These are phyloP conservation scores for Jacaranda mimosifolia DNA, from an alignment of 257 asterid species.

Conservation along the genomic window DNA sequence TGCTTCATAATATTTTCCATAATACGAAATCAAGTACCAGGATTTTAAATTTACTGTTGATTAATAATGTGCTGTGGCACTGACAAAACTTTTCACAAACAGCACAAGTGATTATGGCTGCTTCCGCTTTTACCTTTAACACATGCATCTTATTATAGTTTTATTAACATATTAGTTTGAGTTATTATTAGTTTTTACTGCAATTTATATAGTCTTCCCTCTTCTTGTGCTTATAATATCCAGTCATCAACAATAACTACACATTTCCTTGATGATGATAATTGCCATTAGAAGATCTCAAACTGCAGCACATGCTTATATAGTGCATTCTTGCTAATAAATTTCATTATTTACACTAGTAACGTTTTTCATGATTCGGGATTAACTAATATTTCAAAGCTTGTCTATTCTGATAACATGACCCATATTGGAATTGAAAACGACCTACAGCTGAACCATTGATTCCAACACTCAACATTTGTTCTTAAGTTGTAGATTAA, in stretches of 20 bases:
- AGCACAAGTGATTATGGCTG: not conserved
- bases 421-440: not conserved
- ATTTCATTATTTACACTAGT: not conserved
- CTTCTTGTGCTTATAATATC: not conserved
- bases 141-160: not conserved
- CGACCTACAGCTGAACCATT: not conserved
- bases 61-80: not conserved
- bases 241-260: not conserved
- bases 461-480: not conserved
- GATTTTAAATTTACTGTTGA: not conserved
- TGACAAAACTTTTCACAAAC: not conserved
- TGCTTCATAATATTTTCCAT: not conserved
- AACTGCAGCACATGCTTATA: not conserved
- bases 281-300: not conserved
- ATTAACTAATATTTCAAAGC: not conserved
- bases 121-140: not conserved
- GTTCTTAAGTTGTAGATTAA: not conserved
- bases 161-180: not conserved
- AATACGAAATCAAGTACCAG: not conserved
- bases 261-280: not conserved
- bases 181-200: not conserved
- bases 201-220: not conserved
- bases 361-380: not conserved
- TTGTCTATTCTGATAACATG: not conserved
- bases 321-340: not conserved